Evolutionary conservation across 2,329 filamentous ascomycete species (phyloP).

Genomic region (Thermothelomyces thermophilus): DNA sequence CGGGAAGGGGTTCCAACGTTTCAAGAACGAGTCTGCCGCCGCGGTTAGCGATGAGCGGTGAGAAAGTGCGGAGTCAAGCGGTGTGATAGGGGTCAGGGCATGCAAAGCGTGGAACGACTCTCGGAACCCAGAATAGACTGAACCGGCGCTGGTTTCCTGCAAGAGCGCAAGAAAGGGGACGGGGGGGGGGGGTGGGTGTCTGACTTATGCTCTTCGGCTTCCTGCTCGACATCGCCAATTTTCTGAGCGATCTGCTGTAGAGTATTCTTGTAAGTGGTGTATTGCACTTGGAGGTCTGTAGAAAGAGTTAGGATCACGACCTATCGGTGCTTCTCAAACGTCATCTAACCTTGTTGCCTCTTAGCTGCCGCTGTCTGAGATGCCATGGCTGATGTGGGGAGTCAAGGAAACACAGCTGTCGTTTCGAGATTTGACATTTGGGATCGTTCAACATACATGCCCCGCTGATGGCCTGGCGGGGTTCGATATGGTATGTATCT

Average conservation of each 20-base stretch:
- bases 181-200: conserved; percentile 26
- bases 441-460: conserved; percentile 5
- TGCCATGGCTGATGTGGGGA: conserved; percentile 35
- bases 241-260: conserved; percentile 92
- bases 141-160: background rate
- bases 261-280: conserved; percentile 68
- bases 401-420: background rate
- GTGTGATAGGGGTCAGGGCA: conserved; percentile 30
- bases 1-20: conserved; percentile 74
- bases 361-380: conserved; percentile 51
- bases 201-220: conserved; percentile 96
- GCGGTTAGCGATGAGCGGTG: conserved; percentile 25
- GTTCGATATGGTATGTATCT: background rate
- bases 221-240: conserved; percentile 95
- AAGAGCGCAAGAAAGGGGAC: background rate
- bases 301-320: conserved; percentile 8
- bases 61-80: conserved; percentile 29
- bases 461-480: background rate
- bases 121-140: background rate
- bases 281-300: conserved; percentile 71
- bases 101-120: background rate
- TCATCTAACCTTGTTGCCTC: conserved; percentile 64
- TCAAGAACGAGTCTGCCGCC: conserved; percentile 77
- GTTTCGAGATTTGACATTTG: background rate
- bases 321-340: background rate